Percentiles rank a stretch among this genome's conserved stretches.
phyloP scores from a whole-genome alignment of 2,329 filamentous ascomycete species.

The Aspergillus eucalypticola region DNA sequence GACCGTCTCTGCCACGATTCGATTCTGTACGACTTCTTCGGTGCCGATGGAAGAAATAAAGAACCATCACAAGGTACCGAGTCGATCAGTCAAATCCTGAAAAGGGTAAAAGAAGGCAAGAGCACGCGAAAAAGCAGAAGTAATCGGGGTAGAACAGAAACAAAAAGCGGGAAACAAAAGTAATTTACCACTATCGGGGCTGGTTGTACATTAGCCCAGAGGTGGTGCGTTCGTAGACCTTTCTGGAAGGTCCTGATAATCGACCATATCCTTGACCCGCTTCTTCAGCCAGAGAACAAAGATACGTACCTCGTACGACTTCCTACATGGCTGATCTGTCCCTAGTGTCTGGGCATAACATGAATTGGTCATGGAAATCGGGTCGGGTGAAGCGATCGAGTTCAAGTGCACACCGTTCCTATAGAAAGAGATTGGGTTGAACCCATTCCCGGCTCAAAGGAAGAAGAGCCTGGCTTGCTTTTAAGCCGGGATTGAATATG shows the following conservation, averaged over 20 bases:
- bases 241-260: slow-evolving; percentile 3
- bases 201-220: not conserved
- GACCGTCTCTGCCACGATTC: not conserved
- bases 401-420: not conserved
- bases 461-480: not conserved
- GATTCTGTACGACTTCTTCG: not conserved
- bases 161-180: not conserved
- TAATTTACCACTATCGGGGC: not conserved
- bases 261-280: slow-evolving; percentile 3
- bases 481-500: not conserved
- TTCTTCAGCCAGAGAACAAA: not conserved
- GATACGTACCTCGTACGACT: too few relatives aligned
- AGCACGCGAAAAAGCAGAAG: not conserved
- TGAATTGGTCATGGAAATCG: too few relatives aligned
- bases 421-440: not conserved
- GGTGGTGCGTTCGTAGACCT: not conserved
- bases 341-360: too few relatives aligned
- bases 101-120: not conserved
- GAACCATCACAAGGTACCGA: not conserved
- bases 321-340: too few relatives aligned
- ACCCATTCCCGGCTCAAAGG: not conserved
- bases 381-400: not conserved
- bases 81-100: not conserved
- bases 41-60: not conserved
- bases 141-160: not conserved